These are phyloP conservation scores for Hansenula lynferdii DNA, from an alignment of 1,139 yeast genomes.

Conservation along the genomic window DNA sequence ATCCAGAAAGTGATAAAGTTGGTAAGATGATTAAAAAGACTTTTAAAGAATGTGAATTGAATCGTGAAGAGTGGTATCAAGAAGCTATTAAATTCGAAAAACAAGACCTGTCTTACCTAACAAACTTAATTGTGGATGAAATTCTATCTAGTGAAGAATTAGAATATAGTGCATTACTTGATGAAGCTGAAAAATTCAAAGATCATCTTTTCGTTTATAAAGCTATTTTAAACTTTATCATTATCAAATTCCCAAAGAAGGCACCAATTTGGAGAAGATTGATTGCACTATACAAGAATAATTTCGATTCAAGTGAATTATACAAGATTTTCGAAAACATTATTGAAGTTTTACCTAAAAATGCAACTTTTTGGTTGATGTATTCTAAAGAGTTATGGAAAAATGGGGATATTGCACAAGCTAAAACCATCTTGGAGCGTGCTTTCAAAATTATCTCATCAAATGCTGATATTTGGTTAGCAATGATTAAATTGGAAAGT, in stretches of 20 bases:
- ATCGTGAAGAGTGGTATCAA: conserved; percentile 39
- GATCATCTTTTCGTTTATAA: conserved; percentile 23
- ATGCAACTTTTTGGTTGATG: conserved; percentile 54
- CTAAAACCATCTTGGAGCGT: conserved; percentile 46
- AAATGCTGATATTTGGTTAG: conserved; percentile 62
- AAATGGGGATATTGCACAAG: conserved; percentile 41
- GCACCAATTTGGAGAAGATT: conserved; percentile 52
- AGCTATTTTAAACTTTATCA: conserved; percentile 43
- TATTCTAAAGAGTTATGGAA: conserved; percentile 70
- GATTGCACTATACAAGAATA: conserved; percentile 40
- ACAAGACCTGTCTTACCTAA: conserved; percentile 18
- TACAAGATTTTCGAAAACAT: conserved; percentile 44
- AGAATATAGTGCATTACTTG: conserved; percentile 39
- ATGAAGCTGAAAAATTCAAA: conserved; percentile 39
- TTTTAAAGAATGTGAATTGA: conserved; percentile 34
- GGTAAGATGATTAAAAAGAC: conserved; percentile 48
- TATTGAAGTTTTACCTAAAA: conserved; percentile 42
- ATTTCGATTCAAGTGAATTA: conserved; percentile 29
- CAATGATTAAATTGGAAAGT: conserved; percentile 60
- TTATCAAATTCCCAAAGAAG: conserved; percentile 44
- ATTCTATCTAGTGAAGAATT: conserved; percentile 39
- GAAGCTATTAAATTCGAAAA: conserved; percentile 36
- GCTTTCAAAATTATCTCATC: conserved; percentile 41
- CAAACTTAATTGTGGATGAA: conserved; percentile 33
- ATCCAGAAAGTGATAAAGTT: conserved; percentile 37